Conservation (phyloP, 2,329 filamentous ascomycete genomes). For the Celoporthe dispersa region DNA sequence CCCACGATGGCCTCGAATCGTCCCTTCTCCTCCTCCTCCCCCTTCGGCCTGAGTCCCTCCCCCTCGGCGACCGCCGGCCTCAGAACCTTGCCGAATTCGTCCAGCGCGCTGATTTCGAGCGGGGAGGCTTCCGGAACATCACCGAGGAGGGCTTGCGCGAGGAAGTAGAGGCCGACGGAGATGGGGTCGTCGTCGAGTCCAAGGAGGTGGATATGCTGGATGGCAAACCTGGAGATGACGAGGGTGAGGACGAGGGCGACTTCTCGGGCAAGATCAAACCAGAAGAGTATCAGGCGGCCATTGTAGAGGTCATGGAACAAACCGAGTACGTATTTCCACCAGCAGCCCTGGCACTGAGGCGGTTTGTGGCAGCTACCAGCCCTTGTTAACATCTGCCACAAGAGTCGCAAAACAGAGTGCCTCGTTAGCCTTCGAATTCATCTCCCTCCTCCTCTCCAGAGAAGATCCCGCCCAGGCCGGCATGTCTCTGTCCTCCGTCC, state of each 20-base stretch:
- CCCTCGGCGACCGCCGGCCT: constrained; percentile 59
- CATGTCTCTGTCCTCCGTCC: constrained; percentile 68
- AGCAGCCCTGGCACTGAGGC: background rate
- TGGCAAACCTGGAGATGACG: constrained; percentile 52
- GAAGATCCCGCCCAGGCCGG: constrained; percentile 73
- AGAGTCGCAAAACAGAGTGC: constrained; percentile 62
- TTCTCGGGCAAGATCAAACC: constrained; percentile 45
- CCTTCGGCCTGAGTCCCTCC: constrained; percentile 67
- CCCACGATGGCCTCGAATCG: constrained; percentile 32
- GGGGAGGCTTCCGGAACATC: constrained; percentile 80
- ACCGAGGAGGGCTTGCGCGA: constrained; percentile 73
- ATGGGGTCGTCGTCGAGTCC: constrained; percentile 39
- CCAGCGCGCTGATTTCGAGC: constrained; percentile 75
- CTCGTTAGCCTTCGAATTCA: constrained; percentile 75
- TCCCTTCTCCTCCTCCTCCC: constrained; percentile 35
- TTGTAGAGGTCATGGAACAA: constrained; percentile 61
- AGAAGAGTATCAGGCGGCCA: constrained; percentile 52
- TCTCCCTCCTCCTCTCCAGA: constrained; percentile 84
- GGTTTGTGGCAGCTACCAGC: background rate
- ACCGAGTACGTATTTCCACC: constrained; percentile 53
- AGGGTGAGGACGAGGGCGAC: constrained; percentile 41
- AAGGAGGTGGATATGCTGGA: constrained; percentile 50
- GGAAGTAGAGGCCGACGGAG: constrained; percentile 56
- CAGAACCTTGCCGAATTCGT: constrained; percentile 76
- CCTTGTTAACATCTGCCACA: constrained; percentile 36